phyloP scores from a whole-genome alignment of 352 stramenopile genomes.

The Phytophthora litchii region DNA sequence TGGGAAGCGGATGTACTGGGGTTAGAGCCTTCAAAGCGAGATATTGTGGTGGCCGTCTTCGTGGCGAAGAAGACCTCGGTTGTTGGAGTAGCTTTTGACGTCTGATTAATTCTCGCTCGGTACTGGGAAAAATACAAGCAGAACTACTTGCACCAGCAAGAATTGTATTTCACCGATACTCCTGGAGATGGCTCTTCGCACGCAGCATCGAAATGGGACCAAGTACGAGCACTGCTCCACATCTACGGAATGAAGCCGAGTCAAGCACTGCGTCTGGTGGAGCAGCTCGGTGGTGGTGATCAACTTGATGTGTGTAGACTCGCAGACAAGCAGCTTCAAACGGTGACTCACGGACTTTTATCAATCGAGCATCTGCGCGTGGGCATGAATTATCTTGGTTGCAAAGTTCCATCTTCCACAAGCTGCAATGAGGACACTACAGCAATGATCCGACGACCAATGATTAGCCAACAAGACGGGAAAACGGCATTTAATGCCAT shows the following conservation, averaged over 20 bases:
- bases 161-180: constrained; percentile 58
- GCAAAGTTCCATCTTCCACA: background rate
- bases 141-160: constrained; percentile 68
- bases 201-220: constrained; percentile 39
- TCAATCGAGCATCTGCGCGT: constrained; percentile 38
- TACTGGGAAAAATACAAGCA: constrained; percentile 73
- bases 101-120: constrained; percentile 62
- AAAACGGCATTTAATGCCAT: constrained; percentile 73
- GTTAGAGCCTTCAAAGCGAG: constrained; percentile 6
- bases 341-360: constrained; percentile 26
- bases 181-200: constrained; percentile 1
- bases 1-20: constrained; percentile 57
- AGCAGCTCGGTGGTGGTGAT: constrained; percentile 16
- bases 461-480: constrained; percentile 62
- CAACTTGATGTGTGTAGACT: constrained; percentile 13
- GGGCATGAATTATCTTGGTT: constrained; percentile 43
- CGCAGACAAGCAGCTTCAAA: constrained; percentile 32
- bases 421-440: background rate
- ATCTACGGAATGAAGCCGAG: constrained; percentile 60
- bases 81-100: constrained; percentile 50
- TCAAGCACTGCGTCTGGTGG: constrained; percentile 40
- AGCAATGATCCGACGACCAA: constrained; percentile 31
- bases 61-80: constrained; percentile 39
- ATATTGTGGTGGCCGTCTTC: constrained; percentile 54
- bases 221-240: constrained; percentile 44